Evolutionary conservation across 75 land plant genomes (phyloP).

Genomic region (Pinus taeda): DNA sequence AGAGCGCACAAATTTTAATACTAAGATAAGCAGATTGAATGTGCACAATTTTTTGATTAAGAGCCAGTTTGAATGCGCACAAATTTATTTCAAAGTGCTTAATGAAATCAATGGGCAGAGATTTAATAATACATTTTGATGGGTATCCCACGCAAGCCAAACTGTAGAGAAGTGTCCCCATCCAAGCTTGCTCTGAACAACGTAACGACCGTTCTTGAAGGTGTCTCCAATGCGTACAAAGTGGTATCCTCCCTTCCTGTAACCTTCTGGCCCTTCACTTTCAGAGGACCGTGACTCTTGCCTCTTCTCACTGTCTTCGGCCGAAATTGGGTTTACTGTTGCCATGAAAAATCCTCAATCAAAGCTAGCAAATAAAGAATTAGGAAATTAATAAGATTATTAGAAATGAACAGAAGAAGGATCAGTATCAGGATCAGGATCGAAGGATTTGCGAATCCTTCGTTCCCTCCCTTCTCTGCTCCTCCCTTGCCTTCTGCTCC

Average conservation of each 20-base stretch:
- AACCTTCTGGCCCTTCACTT: slow-evolving; percentile 44
- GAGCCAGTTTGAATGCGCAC: neutral
- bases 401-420: too few relatives aligned
- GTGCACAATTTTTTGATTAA: too few relatives aligned
- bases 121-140: neutral
- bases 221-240: slow-evolving; percentile 30
- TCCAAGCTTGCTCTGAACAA: slow-evolving; percentile 43
- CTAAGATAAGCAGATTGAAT: neutral
- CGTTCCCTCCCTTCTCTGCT: too few relatives aligned
- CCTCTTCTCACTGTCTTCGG: neutral
- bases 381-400: too few relatives aligned
- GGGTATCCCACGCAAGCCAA: slow-evolving; percentile 47
- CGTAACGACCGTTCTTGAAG: slow-evolving; percentile 32
- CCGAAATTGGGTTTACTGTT: too few relatives aligned
- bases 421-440: too few relatives aligned
- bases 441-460: too few relatives aligned
- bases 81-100: neutral
- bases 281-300: slow-evolving; percentile 15
- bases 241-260: slow-evolving; percentile 45
- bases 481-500: too few relatives aligned
- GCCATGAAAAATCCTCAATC: too few relatives aligned
- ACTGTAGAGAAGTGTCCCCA: slow-evolving; percentile 50
- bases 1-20: too few relatives aligned
- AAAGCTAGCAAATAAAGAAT: too few relatives aligned
- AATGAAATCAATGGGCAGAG: neutral